A percentile compares a stretch with the other conserved stretches of the same genome.
phyloP scores from a whole-genome alignment of 331 rosid species.

The Rhamnella rubrinervis region DNA sequence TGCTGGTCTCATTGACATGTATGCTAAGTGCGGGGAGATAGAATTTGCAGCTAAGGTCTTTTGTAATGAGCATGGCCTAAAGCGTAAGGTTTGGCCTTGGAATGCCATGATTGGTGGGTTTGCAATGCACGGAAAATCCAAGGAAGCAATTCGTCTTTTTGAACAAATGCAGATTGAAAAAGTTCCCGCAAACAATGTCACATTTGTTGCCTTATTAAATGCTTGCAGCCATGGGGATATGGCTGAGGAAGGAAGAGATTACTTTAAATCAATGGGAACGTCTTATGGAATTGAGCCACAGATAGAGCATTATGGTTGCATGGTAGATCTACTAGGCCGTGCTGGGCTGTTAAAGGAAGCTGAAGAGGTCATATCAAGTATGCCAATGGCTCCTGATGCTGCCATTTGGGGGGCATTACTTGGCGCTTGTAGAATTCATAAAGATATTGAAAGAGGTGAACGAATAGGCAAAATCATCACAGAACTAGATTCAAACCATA shows the following conservation, averaged over 20 bases:
- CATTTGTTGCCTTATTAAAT: conserved; percentile 50
- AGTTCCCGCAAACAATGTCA: conserved; percentile 38
- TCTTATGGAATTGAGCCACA: conserved; percentile 47
- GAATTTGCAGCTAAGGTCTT: background rate
- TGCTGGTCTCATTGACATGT: background rate
- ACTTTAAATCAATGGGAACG: conserved; percentile 45
- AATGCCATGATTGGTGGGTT: conserved; percentile 58
- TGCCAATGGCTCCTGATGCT: conserved; percentile 59
- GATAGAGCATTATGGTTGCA: conserved; percentile 48
- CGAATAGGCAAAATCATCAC: conserved; percentile 44
- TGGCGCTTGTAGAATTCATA: conserved; percentile 59
- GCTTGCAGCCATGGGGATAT: conserved; percentile 60
- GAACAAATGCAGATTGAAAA: conserved; percentile 36
- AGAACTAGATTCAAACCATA: conserved; percentile 54
- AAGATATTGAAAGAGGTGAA: conserved; percentile 44
- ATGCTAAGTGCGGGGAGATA: background rate
- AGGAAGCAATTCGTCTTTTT: conserved; percentile 44
- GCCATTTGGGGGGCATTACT: conserved; percentile 68
- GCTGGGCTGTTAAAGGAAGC: conserved; percentile 55
- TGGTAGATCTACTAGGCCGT: conserved; percentile 57
- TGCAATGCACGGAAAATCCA: conserved; percentile 57
- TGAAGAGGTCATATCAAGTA: conserved; percentile 39
- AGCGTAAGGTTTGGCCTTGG: conserved; percentile 34
- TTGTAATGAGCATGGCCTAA: conserved; percentile 6
- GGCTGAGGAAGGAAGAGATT: conserved; percentile 42